These are phyloP conservation scores for Pholiota conissans DNA, from an alignment of 768 basidiomycete species.

Conservation along the genomic window DNA sequence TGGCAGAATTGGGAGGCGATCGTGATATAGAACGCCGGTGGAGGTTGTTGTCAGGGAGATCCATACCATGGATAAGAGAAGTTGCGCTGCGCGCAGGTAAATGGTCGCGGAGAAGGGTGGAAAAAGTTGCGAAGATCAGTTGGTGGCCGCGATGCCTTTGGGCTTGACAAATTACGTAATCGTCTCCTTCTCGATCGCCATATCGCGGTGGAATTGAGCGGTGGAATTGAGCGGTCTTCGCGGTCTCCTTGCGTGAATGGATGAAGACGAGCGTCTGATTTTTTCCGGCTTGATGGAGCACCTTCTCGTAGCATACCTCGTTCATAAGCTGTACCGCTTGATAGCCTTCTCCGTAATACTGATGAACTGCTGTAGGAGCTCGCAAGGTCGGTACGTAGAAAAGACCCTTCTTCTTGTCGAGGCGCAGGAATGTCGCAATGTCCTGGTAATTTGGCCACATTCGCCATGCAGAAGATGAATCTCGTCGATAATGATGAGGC, in stretches of 20 bases:
- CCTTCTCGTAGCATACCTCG: conserved; percentile 99
- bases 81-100: conserved; percentile 18
- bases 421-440: conserved; percentile 95
- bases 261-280: conserved; percentile 96
- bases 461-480: conserved; percentile 98
- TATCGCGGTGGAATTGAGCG: conserved; percentile 91
- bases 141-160: conserved; percentile 46
- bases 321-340: conserved; percentile 97
- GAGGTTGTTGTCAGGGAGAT: conserved; percentile 31
- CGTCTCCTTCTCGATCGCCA: conserved; percentile 95
- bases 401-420: conserved; percentile 86
- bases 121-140: not conserved
- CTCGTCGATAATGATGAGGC: conserved; percentile 96
- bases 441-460: conserved; percentile 98
- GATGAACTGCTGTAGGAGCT: conserved; percentile 94
- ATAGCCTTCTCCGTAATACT: conserved; percentile 99
- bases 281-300: conserved; percentile 85
- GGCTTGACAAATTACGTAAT: conserved; percentile 95
- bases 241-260: conserved; percentile 97
- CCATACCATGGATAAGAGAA: conserved; percentile 29
- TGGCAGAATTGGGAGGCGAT: conserved; percentile 33
- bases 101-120: too few species aligned
- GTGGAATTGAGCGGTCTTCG: conserved; percentile 95
- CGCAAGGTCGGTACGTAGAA: conserved; percentile 97
- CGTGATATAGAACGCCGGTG: conserved; percentile 32